Conservation (phyloP, 2,329 filamentous ascomycete genomes). For the Talaromyces sp. region DNA sequence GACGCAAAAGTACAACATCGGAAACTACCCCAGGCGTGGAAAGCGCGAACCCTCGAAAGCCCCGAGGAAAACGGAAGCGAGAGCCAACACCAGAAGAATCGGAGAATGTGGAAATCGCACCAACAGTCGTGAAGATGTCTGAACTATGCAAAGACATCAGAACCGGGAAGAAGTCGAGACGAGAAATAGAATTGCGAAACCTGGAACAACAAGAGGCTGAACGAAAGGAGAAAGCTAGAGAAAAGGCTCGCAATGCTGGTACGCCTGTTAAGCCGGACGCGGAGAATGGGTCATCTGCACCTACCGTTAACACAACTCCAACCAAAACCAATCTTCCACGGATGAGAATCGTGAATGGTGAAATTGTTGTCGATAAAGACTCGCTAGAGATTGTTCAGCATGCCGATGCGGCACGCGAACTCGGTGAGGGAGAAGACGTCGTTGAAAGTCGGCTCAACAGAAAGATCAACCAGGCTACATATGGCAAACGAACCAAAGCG, state of each 20-base stretch:
- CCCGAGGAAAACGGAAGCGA: conserved; percentile 34
- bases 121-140: conserved; percentile 55
- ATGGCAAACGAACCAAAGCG: conserved; percentile 50
- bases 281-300: conserved; percentile 23
- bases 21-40: conserved; percentile 17
- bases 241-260: conserved; percentile 27
- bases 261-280: conserved; percentile 27
- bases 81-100: conserved; percentile 48
- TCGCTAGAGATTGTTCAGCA: conserved; percentile 56
- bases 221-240: conserved; percentile 38
- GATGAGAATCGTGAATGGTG: conserved; percentile 56
- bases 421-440: conserved; percentile 46
- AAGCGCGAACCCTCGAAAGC: conserved; percentile 24
- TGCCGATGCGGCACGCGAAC: conserved; percentile 49
- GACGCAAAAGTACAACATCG: conserved; percentile 25
- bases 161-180: conserved; percentile 56
- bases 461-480: conserved; percentile 46
- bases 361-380: conserved; percentile 53
- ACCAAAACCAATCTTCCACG: conserved; percentile 41
- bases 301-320: conserved; percentile 24
- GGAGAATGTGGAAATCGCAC: conserved; percentile 51
- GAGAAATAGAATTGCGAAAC: conserved; percentile 55
- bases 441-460: conserved; percentile 47
- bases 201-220: conserved; percentile 56
- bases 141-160: conserved; percentile 54